Base-by-base conservation (phyloP, 306 rosid species). In the Prunus fruticosa region DNA sequence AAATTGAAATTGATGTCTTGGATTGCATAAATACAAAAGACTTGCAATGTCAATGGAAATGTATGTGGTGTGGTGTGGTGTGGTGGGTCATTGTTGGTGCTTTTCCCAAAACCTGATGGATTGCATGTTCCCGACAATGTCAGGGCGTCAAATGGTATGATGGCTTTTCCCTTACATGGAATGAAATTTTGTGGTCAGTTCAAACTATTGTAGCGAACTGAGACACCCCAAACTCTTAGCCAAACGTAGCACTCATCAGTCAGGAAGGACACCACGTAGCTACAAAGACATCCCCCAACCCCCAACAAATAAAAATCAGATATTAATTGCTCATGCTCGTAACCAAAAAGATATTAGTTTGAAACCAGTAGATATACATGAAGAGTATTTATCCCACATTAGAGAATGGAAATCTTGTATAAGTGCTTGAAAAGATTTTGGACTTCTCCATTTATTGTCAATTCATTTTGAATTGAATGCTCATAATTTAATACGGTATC, bases 81-180 rank as follows among this genome's bases (percentile, higher is more conserved):
- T 27, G 64, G 68, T 30, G 71, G 68, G 84, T 84, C 83, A 74
- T 72, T 25, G 25, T 57, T 23, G 87, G 56, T 81, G 82, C 75
- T 70, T 76, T 85, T 80, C 83, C 84, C 85, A 56, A 83, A 85
- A 84, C 53, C 65, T 84, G 86, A 82, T 69, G 72, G 87, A 23
- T 67, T 88, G 96, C 89, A 91, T 91, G 97, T 93, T 93, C 97
- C 97, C 91, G 93, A 91, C 93, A 93, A 50, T 72, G 89, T 86
- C 82, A 82, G 87, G 85, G 85, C 73, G 84, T 79, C 86, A 87
- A 91, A 87, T 76, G 83, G 68, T 69, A 91, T 93, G 89, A 91
- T 93, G 92, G 84, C 74, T 10, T 84, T 72, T 88, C 86, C 95
- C 87, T 75, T 82, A 82, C 81, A 74, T 72, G 85, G 91, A 86